phyloP scores from a whole-genome alignment of 441 rosid genomes.

The Mallotus japonicus region DNA sequence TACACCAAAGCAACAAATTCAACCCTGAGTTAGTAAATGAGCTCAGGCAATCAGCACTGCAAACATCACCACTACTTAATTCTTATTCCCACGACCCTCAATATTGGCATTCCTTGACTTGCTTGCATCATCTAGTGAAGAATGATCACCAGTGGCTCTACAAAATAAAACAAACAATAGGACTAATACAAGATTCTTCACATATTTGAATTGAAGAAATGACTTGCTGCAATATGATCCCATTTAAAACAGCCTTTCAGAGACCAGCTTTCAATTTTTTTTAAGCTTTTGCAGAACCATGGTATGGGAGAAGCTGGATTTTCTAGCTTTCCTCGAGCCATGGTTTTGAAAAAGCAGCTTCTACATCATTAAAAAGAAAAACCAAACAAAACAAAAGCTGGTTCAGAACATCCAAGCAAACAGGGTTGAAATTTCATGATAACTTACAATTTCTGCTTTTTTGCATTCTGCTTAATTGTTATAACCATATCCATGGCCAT shows the following conservation, averaged over 20 bases:
- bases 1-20: slow-evolving; percentile 39
- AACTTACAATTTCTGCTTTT: slow-evolving; percentile 65
- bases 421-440: not conserved
- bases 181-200: slow-evolving; percentile 12
- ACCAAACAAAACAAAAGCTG: too few relatives aligned
- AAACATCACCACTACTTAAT: slow-evolving; percentile 29
- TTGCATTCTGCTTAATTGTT: slow-evolving; percentile 62
- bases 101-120: slow-evolving; percentile 40
- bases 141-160: slow-evolving; percentile 40
- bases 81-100: slow-evolving; percentile 51
- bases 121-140: slow-evolving; percentile 46
- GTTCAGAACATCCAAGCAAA: too few relatives aligned
- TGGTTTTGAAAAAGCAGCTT: too few relatives aligned
- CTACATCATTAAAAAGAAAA: too few relatives aligned
- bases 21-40: slow-evolving; percentile 25
- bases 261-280: too few relatives aligned
- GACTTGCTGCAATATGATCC: slow-evolving; percentile 4
- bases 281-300: too few relatives aligned
- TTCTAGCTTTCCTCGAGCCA: too few relatives aligned
- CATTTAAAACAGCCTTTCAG: too few relatives aligned
- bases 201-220: not conserved
- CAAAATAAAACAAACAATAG: slow-evolving; percentile 20
- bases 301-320: too few relatives aligned
- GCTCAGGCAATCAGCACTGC: slow-evolving; percentile 24
- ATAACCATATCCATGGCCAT: slow-evolving; percentile 66